These are phyloP conservation scores for Fistulina hepatica DNA, from an alignment of 1,284 basidiomycete genomes.

Conservation along the genomic window DNA sequence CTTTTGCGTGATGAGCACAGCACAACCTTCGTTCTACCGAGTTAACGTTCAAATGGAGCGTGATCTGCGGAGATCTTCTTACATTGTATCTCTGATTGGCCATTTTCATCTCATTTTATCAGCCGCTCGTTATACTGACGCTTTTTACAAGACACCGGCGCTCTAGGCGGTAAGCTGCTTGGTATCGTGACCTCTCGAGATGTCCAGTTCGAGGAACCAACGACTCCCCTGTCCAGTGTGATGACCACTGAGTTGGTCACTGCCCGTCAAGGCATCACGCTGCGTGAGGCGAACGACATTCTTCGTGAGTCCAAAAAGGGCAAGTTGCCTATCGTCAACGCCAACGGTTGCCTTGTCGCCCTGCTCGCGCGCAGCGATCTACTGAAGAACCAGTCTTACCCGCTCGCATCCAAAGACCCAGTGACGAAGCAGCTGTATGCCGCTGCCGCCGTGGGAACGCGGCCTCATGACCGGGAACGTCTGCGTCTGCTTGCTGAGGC, in stretches of 20 bases:
- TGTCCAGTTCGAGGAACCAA: conserved; percentile 80
- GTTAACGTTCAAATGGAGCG: conserved; percentile 47
- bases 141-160: conserved; percentile 63
- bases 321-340: conserved; percentile 87
- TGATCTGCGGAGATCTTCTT: conserved; percentile 55
- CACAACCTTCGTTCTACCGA: conserved; percentile 87
- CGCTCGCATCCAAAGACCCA: conserved; percentile 87
- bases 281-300: conserved; percentile 88
- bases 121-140: conserved; percentile 15
- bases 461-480: conserved; percentile 80
- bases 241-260: conserved; percentile 88
- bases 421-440: conserved; percentile 94
- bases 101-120: conserved; percentile 6
- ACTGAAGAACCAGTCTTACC: conserved; percentile 97
- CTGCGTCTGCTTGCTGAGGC: conserved; percentile 84
- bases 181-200: conserved; percentile 97
- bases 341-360: conserved; percentile 65
- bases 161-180: conserved; percentile 81
- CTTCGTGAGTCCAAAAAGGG: conserved; percentile 97
- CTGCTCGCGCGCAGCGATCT: conserved; percentile 94
- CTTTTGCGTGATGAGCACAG: conserved; percentile 35
- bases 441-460: conserved; percentile 94
- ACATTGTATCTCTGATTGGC: conserved; percentile 27
- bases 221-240: conserved; percentile 66
- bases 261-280: conserved; percentile 77